phyloP scores from a whole-genome alignment of 345 rosid genomes.

The Eucalyptus curtisii region DNA sequence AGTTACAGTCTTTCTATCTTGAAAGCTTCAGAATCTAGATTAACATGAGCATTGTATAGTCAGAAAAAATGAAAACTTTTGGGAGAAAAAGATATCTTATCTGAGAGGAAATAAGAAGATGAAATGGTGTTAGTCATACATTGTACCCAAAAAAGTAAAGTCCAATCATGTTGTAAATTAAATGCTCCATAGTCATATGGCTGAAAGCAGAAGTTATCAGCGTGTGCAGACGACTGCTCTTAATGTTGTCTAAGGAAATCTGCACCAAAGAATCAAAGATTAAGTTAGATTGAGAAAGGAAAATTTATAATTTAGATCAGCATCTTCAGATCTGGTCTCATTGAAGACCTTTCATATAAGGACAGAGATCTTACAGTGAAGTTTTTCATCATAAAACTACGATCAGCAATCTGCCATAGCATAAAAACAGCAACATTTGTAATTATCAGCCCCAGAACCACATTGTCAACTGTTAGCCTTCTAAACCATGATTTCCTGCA shows the following conservation, averaged over 20 bases:
- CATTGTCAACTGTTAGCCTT: constrained; percentile 16
- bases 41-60: background rate
- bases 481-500: constrained; percentile 59
- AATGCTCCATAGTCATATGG: constrained; percentile 55
- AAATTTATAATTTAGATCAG: background rate
- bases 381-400: constrained; percentile 51
- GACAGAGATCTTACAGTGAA: constrained; percentile 56
- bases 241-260: constrained; percentile 75
- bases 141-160: constrained; percentile 79
- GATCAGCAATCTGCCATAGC: constrained; percentile 54
- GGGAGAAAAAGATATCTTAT: background rate
- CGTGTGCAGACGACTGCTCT: constrained; percentile 53
- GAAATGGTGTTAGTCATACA: constrained; percentile 20
- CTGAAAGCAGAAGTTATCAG: constrained; percentile 84
- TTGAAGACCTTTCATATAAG: background rate
- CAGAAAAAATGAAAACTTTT: background rate
- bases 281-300: background rate
- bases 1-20: background rate
- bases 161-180: constrained; percentile 77
- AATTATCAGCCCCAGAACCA: constrained; percentile 55
- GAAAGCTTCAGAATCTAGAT: background rate
- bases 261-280: constrained; percentile 12
- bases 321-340: background rate
- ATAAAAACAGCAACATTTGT: constrained; percentile 62
- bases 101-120: background rate